Conservation (phyloP, 140 eudicot genomes). For the Erigeron philadelphicus region DNA sequence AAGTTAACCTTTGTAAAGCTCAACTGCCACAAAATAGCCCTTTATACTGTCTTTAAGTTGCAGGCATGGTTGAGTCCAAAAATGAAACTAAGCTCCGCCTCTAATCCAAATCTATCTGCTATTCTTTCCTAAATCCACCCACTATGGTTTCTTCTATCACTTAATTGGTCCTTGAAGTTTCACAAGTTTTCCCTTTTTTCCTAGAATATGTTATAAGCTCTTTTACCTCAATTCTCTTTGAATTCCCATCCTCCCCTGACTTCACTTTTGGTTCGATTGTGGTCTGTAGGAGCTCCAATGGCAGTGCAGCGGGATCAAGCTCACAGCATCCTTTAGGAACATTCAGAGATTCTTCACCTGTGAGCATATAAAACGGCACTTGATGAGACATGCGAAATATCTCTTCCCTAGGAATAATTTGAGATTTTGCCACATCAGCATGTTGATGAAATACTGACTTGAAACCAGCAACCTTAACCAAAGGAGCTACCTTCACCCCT, state of each 20-base stretch:
- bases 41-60: constrained; percentile 14
- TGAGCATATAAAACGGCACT: constrained; percentile 43
- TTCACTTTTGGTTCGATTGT: constrained; percentile 28
- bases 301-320: constrained; percentile 71
- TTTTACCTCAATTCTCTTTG: constrained; percentile 14
- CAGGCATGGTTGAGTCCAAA: constrained; percentile 22
- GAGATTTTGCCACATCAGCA: constrained; percentile 25
- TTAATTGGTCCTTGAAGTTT: neutral
- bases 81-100: constrained; percentile 24
- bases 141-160: too few species aligned
- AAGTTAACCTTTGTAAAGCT: constrained; percentile 26
- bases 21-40: constrained; percentile 30
- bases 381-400: constrained; percentile 56
- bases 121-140: constrained; percentile 5
- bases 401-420: constrained; percentile 43
- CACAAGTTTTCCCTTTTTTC: constrained; percentile 5
- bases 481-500: constrained; percentile 43
- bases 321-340: constrained; percentile 48
- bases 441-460: constrained; percentile 46
- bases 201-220: constrained; percentile 32
- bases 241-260: constrained; percentile 17
- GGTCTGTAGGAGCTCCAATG: constrained; percentile 48
- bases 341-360: constrained; percentile 41
- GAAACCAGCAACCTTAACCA: constrained; percentile 57
- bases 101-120: constrained; percentile 26